phyloP scores from a whole-genome alignment of 2,329 filamentous ascomycete genomes.

The Aspergillus uvarum region DNA sequence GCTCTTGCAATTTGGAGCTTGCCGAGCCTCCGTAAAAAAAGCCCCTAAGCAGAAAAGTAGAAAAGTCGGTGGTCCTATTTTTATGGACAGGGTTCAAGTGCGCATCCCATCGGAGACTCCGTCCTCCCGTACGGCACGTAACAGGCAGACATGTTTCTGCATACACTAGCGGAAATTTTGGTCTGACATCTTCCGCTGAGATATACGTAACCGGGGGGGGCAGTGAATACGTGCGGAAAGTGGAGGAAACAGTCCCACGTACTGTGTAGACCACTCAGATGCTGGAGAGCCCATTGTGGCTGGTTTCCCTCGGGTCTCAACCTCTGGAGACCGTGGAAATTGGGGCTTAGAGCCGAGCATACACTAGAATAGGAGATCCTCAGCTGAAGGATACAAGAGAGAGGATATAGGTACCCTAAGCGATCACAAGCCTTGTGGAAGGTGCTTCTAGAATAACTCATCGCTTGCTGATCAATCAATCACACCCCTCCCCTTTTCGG shows the following conservation, averaged over 20 bases:
- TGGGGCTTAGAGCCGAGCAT: background rate
- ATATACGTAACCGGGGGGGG: slow-evolving; percentile 1
- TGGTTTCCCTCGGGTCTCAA: background rate
- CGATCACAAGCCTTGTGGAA: slow-evolving; percentile 1
- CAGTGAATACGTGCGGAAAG: slow-evolving; percentile 4
- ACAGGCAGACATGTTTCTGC: slow-evolving; percentile 13
- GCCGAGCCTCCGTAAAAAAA: background rate
- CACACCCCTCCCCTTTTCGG: no score
- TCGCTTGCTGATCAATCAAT: background rate
- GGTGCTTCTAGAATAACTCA: background rate
- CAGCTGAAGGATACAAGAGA: no score
- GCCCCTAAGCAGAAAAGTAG: no score
- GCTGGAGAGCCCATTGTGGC: background rate
- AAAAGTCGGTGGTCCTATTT: background rate
- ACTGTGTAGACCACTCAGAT: background rate
- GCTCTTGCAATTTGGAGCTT: background rate
- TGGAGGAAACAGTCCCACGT: background rate
- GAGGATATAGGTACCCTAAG: background rate
- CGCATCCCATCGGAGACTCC: background rate
- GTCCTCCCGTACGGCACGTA: background rate
- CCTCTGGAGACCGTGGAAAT: background rate
- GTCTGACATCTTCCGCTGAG: background rate
- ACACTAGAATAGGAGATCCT: background rate
- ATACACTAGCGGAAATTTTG: slow-evolving; percentile 3
- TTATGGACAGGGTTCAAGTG: background rate